Evolutionary conservation across 2,329 filamentous ascomycete species (phyloP).

Genomic region (Lecanicillium sp.): DNA sequence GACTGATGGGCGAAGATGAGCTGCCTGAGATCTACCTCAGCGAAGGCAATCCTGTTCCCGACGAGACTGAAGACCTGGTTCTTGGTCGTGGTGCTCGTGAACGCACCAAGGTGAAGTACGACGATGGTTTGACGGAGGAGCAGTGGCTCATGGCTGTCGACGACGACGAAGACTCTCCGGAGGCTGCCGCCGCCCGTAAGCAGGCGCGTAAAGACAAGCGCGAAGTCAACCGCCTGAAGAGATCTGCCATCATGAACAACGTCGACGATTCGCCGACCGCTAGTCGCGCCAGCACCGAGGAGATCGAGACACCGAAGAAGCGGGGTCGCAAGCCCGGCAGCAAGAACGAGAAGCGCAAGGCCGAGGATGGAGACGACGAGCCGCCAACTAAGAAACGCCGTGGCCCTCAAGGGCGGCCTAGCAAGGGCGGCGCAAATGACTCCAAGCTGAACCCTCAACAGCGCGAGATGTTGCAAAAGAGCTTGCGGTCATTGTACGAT

Average conservation of each 20-base stretch:
- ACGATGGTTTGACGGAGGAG: constrained; percentile 95
- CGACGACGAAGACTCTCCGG: constrained; percentile 89
- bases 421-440: constrained; percentile 41
- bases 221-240: constrained; percentile 67
- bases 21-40: constrained; percentile 90
- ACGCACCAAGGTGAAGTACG: constrained; percentile 88
- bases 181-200: constrained; percentile 87
- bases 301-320: constrained; percentile 69
- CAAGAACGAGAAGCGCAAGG: constrained; percentile 83
- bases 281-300: constrained; percentile 81
- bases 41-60: constrained; percentile 74
- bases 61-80: constrained; percentile 70
- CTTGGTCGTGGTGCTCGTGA: constrained; percentile 89
- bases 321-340: constrained; percentile 73
- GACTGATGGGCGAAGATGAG: constrained; percentile 81
- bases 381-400: constrained; percentile 73
- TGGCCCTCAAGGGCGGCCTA: constrained; percentile 63
- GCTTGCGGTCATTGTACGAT: constrained; percentile 72
- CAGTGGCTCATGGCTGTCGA: constrained; percentile 98
- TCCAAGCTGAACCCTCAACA: constrained; percentile 58
- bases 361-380: constrained; percentile 69
- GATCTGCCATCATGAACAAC: constrained; percentile 28
- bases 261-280: constrained; percentile 66
- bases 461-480: constrained; percentile 71
- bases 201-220: constrained; percentile 78